Conservation (phyloP, 768 basidiomycete genomes). For the Panaeolus cyanescens region DNA sequence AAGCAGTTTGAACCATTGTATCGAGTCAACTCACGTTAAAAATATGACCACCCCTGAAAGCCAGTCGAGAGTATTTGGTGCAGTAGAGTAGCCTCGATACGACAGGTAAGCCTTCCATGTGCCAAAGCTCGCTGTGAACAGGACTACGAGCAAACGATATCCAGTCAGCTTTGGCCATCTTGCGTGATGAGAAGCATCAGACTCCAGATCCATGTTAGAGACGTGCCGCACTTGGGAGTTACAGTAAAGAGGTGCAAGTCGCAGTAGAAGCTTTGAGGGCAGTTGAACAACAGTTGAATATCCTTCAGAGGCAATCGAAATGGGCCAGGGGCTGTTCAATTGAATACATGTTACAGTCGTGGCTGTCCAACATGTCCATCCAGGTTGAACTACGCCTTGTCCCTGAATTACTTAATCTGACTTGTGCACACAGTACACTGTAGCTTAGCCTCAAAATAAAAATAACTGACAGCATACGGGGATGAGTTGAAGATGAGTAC, state of each 20-base stretch:
- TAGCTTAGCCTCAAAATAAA: no score
- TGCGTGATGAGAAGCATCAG: neutral
- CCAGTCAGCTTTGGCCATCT: conserved; percentile 20
- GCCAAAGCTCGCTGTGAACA: conserved; percentile 22
- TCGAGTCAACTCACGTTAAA: conserved; percentile 20
- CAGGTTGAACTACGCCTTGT: neutral
- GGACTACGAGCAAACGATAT: conserved; percentile 25
- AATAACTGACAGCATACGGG: neutral
- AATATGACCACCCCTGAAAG: conserved; percentile 27
- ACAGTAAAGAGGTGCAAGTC: neutral
- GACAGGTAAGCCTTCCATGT: conserved; percentile 25
- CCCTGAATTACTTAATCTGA: neutral
- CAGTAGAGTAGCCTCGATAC: conserved; percentile 26
- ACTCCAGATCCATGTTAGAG: neutral
- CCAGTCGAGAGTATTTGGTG: conserved; percentile 29
- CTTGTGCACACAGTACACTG: neutral
- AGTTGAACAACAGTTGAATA: conserved; percentile 7
- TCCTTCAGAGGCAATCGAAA: neutral
- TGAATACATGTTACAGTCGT: no score
- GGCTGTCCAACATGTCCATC: neutral
- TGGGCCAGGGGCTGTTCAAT: no score
- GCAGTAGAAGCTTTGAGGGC: no score
- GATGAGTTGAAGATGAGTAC: neutral
- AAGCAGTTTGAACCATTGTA: neutral
- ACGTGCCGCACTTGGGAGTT: neutral